phyloP scores from a whole-genome alignment of 306 rosid species.

The Cucurbita argyrosperma region DNA sequence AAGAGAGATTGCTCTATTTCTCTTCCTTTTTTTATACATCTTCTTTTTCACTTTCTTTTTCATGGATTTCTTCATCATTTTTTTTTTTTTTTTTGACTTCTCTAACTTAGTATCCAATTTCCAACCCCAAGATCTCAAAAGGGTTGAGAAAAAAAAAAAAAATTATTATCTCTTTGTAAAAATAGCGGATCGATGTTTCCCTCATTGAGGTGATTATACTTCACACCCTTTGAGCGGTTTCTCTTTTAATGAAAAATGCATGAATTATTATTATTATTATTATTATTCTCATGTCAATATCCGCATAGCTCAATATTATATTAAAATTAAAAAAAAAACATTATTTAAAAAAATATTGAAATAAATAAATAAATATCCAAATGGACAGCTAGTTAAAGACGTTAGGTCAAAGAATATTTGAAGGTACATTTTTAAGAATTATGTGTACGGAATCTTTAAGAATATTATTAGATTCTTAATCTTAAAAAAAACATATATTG shows the following conservation, averaged over 20 bases:
- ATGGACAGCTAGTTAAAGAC: background rate
- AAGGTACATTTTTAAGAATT: background rate
- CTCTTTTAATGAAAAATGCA: slow-evolving; percentile 9
- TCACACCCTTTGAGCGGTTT: slow-evolving; percentile 21
- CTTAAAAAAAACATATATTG: background rate
- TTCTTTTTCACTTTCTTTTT: slow-evolving; percentile 21
- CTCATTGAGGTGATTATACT: slow-evolving; percentile 8
- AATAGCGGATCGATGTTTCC: background rate
- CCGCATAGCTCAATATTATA: background rate
- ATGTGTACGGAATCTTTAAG: background rate
- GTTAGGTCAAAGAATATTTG: background rate
- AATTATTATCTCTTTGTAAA: background rate
- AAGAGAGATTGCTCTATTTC: slow-evolving; percentile 5
- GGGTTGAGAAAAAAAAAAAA: background rate
- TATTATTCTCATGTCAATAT: background rate
- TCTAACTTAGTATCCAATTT: background rate
- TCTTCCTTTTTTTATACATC: slow-evolving; percentile 33
- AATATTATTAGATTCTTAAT: background rate
- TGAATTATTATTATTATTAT: background rate
- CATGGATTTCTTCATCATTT: slow-evolving; percentile 8
- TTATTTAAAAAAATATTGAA: no score
- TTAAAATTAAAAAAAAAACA: no score
- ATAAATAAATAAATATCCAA: no score
- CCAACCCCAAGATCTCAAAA: background rate
- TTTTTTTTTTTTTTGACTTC: background rate